A percentile compares a stretch with the other conserved stretches of the same genome.
phyloP scores from a whole-genome alignment of 495 filamentous ascomycete genomes.

The Patellaria atrata region DNA sequence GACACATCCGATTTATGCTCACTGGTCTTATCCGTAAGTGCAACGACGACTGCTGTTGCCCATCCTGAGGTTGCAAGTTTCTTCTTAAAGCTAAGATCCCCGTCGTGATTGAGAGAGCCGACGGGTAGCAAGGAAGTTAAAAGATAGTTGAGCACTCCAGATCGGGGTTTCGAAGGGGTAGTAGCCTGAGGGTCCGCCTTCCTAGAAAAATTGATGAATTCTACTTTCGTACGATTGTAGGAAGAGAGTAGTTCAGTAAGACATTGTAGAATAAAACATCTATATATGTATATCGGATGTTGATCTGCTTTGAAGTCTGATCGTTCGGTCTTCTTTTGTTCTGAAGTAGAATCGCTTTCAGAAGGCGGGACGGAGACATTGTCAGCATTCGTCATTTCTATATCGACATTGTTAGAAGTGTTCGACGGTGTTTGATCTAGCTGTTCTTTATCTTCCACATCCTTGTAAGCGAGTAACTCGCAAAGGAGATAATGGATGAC shows the following conservation, averaged over 20 bases:
- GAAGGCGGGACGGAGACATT: conserved; percentile 4
- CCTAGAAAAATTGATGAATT: conserved; percentile 97
- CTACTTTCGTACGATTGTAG: conserved; percentile 88
- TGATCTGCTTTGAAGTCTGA: conserved; percentile 76
- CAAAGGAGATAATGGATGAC: conserved; percentile 94
- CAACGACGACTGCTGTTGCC: conserved; percentile 71
- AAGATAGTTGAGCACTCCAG: conserved; percentile 84
- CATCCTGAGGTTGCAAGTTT: conserved; percentile 67
- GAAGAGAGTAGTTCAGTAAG: conserved; percentile 83
- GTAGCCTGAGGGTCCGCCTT: conserved; percentile 66
- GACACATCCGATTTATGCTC: conserved; percentile 44
- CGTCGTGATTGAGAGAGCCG: conserved; percentile 57
- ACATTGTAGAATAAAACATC: conserved; percentile 89
- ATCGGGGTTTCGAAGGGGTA: conserved; percentile 87
- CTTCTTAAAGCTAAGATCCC: conserved; percentile 66
- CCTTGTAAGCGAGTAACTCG: conserved; percentile 80
- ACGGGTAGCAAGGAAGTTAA: conserved; percentile 71
- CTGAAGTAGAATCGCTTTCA: conserved; percentile 10
- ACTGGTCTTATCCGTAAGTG: conserved; percentile 73
- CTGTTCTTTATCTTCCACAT: conserved; percentile 81
- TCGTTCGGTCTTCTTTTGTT: conserved; percentile 55
- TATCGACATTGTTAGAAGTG: too few relatives aligned
- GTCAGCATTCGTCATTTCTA: conserved; percentile 32
- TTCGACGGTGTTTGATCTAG: conserved; percentile 26
- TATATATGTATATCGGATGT: conserved; percentile 89